These are phyloP conservation scores for Diplodia mutila DNA, from an alignment of 2,329 filamentous ascomycete genomes.

Conservation along the genomic window DNA sequence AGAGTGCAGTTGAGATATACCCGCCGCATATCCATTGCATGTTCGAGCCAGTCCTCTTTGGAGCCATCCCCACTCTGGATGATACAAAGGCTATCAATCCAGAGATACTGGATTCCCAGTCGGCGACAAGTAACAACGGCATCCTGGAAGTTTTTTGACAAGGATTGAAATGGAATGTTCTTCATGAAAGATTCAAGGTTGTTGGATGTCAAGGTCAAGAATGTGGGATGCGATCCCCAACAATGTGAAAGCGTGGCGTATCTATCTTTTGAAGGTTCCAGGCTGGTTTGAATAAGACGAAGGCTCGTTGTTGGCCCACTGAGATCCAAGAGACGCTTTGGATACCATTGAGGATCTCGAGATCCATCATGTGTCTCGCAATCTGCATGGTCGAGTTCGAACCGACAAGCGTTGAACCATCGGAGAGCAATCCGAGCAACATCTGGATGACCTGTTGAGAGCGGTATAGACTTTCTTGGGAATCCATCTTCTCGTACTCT, in stretches of 20 bases:
- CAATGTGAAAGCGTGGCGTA: background rate
- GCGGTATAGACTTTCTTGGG: background rate
- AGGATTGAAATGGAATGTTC: background rate
- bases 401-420: background rate
- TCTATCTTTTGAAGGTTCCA: no score
- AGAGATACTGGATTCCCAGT: background rate
- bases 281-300: background rate
- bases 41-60: background rate
- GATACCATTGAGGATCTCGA: background rate
- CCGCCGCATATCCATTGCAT: background rate
- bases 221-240: background rate
- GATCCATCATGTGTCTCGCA: background rate
- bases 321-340: background rate
- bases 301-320: background rate
- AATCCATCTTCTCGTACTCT: background rate
- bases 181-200: background rate
- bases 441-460: background rate
- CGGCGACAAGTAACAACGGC: background rate
- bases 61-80: background rate
- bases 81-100: conserved; percentile 5
- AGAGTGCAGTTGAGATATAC: background rate
- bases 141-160: background rate
- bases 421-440: background rate
- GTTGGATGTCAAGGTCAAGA: background rate
- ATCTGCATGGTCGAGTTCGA: background rate